Evolutionary conservation across 2,329 filamentous ascomycete species (phyloP), one percentile per base, ranked within the genome.

Genomic region (Alternaria metachromatica): DNA sequence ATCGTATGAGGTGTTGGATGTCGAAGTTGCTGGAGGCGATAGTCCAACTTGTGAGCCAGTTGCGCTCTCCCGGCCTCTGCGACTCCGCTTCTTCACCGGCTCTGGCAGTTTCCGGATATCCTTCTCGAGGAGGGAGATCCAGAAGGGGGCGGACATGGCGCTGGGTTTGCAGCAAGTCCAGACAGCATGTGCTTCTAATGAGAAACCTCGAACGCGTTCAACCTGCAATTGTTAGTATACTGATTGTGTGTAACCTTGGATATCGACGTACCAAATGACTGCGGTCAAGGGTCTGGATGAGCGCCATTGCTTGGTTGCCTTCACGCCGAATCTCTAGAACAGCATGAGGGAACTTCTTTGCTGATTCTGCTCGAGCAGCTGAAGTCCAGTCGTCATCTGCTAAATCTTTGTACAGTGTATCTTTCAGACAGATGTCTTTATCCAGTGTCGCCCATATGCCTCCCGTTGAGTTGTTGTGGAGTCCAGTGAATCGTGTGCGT

Each of bases 61-160:
- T 18, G 26, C 68, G 54, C 55, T 78, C 46, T 49, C 76, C 62
- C 64, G 72, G 59, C 53, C 73, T 30, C 63, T 79, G 51, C 69
- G 72, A 20, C 73, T 74, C 49, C 72, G 74, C 45, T 72, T 69
- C 43, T 70, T 76, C 8, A 72, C 71, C 2, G 76, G 72, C 23
- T 80, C 80, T 3, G 86, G 85, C 4, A 87, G 71, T 67, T 87
- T 87, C 23, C 85, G 82, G 54, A 87, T 86, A 63, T 87, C 86
- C 53, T 80, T 80, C 4, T 81, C 75, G 10, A 87, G 76, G 6
- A 83, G 73, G 5, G 84, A 75, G 18, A 80, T 73, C 85, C 85
- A 87, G 48, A 81, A 80, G 7, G 86, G 85, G 20, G 79, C 72
- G 5, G 82, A 77, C 72, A 86, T 82, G 43, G 80, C 77, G 25